Evolutionary conservation across 805 yeast species (phyloP).

Genomic region (Pichia exigua): DNA sequence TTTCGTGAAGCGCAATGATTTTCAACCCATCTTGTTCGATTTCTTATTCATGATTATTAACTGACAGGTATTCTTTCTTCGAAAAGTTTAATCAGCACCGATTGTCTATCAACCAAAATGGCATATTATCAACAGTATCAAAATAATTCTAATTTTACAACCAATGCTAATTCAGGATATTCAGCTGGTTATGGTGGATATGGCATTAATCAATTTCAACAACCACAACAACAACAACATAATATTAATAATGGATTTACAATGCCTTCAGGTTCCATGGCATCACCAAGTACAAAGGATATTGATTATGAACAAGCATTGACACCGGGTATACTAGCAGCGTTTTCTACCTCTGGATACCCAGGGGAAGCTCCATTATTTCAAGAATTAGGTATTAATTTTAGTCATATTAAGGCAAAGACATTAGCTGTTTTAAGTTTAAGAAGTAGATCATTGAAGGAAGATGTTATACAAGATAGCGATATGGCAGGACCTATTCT

Average conservation of each 20-base stretch:
- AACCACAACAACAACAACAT: not conserved
- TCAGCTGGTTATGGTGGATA: constrained; percentile 1
- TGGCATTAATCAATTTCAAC: not conserved
- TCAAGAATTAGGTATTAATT: constrained; percentile 91
- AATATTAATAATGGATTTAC: not conserved
- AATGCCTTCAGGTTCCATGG: constrained; percentile 10
- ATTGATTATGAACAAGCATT: constrained; percentile 6
- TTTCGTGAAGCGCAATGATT: not conserved
- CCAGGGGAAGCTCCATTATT: constrained; percentile 90
- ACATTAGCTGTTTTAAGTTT: constrained; percentile 85
- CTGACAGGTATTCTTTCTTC: not conserved
- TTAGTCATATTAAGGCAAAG: constrained; percentile 75
- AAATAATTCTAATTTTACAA: constrained; percentile 10
- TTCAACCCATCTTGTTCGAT: not conserved
- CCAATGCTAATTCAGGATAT: constrained; percentile 7
- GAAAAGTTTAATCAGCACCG: not conserved
- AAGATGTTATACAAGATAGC: constrained; percentile 76
- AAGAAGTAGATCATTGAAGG: constrained; percentile 44
- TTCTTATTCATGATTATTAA: too few species aligned
- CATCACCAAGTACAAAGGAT: not conserved
- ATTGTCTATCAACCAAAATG: constrained; percentile 14
- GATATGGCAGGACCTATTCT: constrained; percentile 94
- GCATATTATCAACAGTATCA: constrained; percentile 29
- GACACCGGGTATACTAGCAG: constrained; percentile 69
- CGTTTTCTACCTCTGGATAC: constrained; percentile 88